phyloP scores from a whole-genome alignment of 345 rosid species.

The Erodium maritimum region DNA sequence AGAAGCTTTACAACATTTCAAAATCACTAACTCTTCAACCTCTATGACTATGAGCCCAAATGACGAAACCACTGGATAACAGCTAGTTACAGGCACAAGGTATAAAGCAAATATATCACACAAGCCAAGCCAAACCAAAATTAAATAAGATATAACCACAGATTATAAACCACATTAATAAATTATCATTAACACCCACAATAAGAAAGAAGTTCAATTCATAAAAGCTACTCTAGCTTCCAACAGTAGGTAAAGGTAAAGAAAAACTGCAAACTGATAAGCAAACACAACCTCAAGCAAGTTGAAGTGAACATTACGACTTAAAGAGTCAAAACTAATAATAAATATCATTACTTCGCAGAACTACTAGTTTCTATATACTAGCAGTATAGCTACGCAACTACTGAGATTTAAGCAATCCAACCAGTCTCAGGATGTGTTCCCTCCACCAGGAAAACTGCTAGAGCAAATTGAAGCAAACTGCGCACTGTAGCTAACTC shows the following conservation, averaged over 20 bases:
- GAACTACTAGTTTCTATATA: neutral
- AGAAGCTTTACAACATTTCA: neutral
- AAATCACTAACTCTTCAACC: neutral
- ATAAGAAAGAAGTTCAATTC: neutral
- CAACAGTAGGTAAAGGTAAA: neutral
- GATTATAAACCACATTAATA: neutral
- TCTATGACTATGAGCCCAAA: neutral
- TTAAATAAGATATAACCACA: too few species aligned
- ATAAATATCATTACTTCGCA: neutral
- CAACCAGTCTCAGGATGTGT: constrained; percentile 44
- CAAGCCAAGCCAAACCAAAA: neutral
- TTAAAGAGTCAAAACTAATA: neutral
- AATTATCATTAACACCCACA: neutral
- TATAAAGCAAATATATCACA: neutral
- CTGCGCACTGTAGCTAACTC: constrained; percentile 64
- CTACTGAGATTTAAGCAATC: constrained; percentile 58
- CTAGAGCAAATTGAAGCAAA: neutral
- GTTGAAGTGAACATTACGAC: neutral
- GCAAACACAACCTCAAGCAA: neutral
- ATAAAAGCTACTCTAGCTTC: neutral
- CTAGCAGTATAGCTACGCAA: constrained; percentile 6
- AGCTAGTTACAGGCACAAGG: neutral
- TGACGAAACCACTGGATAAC: neutral
- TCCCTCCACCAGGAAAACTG: neutral
- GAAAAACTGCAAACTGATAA: neutral